phyloP scores from a whole-genome alignment of 1,284 basidiomycete species.

The Gomphus sp. region DNA sequence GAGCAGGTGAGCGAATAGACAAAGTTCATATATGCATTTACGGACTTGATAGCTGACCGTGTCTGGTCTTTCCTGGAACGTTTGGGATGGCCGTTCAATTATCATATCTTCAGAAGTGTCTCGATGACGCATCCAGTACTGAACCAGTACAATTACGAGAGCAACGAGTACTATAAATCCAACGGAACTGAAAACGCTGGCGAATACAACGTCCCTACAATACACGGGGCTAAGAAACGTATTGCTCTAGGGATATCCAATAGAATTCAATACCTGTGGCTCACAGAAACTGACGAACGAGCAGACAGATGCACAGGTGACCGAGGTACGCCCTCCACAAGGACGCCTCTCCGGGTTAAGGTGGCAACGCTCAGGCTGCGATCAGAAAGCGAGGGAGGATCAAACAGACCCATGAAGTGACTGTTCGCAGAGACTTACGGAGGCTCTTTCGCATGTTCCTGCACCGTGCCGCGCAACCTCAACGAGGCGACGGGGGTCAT shows the following conservation, averaged over 20 bases:
- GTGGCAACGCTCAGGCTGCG: not conserved
- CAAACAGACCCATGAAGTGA: not conserved
- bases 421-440: not conserved
- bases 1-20: not conserved
- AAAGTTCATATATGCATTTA: not conserved
- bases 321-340: not conserved
- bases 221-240: not conserved
- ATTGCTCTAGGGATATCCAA: not conserved
- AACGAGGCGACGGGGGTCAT: not conserved
- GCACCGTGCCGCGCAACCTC: not conserved
- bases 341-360: not conserved
- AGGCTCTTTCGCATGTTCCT: not conserved
- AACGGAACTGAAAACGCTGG: not conserved
- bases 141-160: not conserved
- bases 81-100: not conserved
- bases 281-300: not conserved
- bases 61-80: not conserved
- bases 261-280: not conserved
- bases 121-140: not conserved
- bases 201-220: not conserved
- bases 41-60: not conserved
- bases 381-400: not conserved
- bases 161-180: not conserved
- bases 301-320: not conserved
- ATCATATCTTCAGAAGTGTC: not conserved